These are phyloP conservation scores for Hyaloscypha variabilis DNA, from an alignment of 495 filamentous ascomycete species.

Conservation along the genomic window DNA sequence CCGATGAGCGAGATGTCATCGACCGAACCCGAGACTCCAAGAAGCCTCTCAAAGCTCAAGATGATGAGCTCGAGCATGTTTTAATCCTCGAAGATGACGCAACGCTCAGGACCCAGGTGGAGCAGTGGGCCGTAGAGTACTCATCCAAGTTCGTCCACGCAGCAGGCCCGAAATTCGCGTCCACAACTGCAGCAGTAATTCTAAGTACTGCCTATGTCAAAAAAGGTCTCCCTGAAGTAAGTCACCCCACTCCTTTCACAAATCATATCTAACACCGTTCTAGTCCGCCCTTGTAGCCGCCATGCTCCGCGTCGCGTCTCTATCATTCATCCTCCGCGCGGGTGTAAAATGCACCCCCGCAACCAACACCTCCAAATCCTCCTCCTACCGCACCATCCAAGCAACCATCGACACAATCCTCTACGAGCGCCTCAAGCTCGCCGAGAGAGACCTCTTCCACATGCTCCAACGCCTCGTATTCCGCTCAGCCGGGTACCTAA, in stretches of 20 bases:
- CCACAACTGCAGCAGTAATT: constrained; percentile 24
- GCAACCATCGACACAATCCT: constrained; percentile 24
- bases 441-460: constrained; percentile 20
- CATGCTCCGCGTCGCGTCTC: constrained; percentile 23
- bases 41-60: neutral
- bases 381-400: constrained; percentile 21
- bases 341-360: constrained; percentile 17
- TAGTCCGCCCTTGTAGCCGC: constrained; percentile 21
- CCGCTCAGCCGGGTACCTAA: constrained; percentile 17
- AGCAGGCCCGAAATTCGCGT: constrained; percentile 15
- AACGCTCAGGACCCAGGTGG: constrained; percentile 10
- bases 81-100: constrained; percentile 12
- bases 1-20: constrained; percentile 2
- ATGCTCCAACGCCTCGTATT: constrained; percentile 24
- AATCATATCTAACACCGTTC: neutral
- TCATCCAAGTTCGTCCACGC: constrained; percentile 27
- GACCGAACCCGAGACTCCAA: neutral
- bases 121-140: constrained; percentile 27
- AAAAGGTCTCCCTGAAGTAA: constrained; percentile 20
- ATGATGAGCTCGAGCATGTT: neutral
- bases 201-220: constrained; percentile 26
- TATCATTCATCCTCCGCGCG: constrained; percentile 25
- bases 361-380: neutral
- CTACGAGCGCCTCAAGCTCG: constrained; percentile 23
- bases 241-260: neutral